Evolutionary conservation across 306 rosid species (phyloP).

Genomic region (Lathyrus aphaca): DNA sequence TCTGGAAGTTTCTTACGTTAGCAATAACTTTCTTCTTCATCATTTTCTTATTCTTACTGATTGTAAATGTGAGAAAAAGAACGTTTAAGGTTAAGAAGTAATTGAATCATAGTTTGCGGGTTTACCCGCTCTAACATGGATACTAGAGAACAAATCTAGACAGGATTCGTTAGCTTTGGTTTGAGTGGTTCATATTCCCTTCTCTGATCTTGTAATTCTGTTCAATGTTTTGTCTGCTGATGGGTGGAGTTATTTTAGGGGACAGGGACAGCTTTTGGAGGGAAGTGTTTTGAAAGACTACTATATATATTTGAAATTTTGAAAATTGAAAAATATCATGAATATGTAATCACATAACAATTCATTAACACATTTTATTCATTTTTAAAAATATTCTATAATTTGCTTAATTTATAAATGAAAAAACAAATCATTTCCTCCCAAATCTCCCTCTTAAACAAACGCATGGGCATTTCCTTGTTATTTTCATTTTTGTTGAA

Average conservation of each 20-base stretch:
- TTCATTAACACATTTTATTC: too few relatives aligned
- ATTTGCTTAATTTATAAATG: too few relatives aligned
- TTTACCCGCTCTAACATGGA: slow-evolving; percentile 1
- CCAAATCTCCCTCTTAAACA: too few relatives aligned
- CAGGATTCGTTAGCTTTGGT: not conserved
- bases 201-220: slow-evolving; percentile 1
- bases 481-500: not conserved
- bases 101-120: slow-evolving; percentile 23
- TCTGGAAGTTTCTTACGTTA: slow-evolving; percentile 54
- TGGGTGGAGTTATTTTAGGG: slow-evolving; percentile 15
- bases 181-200: slow-evolving; percentile 21
- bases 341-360: too few relatives aligned
- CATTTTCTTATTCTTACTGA: slow-evolving; percentile 46
- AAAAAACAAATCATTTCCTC: too few relatives aligned
- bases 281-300: too few relatives aligned
- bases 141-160: slow-evolving; percentile 28
- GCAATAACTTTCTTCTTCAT: slow-evolving; percentile 46
- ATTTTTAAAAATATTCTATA: too few relatives aligned
- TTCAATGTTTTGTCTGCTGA: slow-evolving; percentile 13
- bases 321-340: too few relatives aligned
- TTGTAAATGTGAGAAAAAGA: slow-evolving; percentile 75
- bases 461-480: not conserved
- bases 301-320: too few relatives aligned
- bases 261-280: not conserved
- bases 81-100: slow-evolving; percentile 63